Evolutionary conservation across 495 filamentous ascomycete species (phyloP).

Genomic region (Venustampulla echinocandica): DNA sequence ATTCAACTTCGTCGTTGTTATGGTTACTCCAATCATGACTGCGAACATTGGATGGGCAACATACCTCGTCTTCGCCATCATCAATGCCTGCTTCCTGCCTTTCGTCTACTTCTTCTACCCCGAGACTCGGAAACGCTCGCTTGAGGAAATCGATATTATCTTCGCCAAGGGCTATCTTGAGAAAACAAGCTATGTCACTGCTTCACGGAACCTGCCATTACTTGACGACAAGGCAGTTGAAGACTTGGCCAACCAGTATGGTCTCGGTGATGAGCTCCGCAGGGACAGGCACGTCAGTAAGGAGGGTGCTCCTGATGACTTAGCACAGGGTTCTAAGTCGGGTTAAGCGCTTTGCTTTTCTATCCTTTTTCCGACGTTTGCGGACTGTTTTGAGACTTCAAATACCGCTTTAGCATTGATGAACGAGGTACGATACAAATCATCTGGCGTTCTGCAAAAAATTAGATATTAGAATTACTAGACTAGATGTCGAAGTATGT

Average conservation of each 20-base stretch:
- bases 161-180: conserved; percentile 71
- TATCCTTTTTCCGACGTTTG: too few species aligned
- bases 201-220: conserved; percentile 59
- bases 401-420: too few species aligned
- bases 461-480: too few species aligned
- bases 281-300: too few species aligned
- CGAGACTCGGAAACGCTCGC: conserved; percentile 57
- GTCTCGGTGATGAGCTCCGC: conserved; percentile 12
- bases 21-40: conserved; percentile 73
- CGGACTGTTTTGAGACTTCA: too few species aligned
- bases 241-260: conserved; percentile 20
- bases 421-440: too few species aligned
- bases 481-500: too few species aligned
- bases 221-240: conserved; percentile 57
- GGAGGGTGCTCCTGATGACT: too few species aligned
- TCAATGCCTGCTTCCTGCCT: conserved; percentile 65
- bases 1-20: conserved; percentile 74
- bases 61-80: conserved; percentile 67
- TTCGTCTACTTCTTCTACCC: conserved; percentile 73
- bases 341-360: too few species aligned
- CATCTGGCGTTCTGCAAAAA: too few species aligned
- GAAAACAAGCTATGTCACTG: conserved; percentile 66
- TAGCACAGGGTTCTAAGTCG: too few species aligned
- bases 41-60: conserved; percentile 61
- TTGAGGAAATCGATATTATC: conserved; percentile 76